Conservation (phyloP, 139 green algal species). For the Auxenochlorella pyrenoidosa region DNA sequence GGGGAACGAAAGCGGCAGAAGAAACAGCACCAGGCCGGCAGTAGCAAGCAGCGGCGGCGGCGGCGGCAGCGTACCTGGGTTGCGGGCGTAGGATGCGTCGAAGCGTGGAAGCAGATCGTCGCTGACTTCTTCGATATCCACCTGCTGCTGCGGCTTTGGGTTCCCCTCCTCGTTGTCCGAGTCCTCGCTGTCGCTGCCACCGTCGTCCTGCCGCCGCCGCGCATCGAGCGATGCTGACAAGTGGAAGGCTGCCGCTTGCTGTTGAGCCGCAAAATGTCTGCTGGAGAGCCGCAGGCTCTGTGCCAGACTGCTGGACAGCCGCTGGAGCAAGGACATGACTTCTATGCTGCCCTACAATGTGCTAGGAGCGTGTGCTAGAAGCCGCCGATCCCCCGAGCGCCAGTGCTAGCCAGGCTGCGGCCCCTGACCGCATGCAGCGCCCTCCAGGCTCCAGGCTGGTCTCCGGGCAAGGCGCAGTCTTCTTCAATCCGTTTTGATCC, state of each 20-base stretch:
- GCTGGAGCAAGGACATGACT: background rate
- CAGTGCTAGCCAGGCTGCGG: too few relatives aligned
- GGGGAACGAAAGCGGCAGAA: too few relatives aligned
- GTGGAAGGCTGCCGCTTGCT: constrained; percentile 6
- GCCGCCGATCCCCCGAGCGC: background rate
- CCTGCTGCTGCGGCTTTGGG: constrained; percentile 1
- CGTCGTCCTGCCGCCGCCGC: background rate
- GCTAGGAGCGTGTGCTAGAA: background rate
- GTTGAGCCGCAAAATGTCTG: background rate
- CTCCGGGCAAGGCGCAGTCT: background rate
- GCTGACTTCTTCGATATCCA: background rate
- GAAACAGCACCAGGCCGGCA: background rate
- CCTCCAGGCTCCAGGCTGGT: background rate
- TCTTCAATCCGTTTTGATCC: background rate
- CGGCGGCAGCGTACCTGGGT: background rate
- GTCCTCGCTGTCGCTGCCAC: background rate
- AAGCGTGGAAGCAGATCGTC: background rate
- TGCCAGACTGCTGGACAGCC: background rate
- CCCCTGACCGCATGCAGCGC: background rate
- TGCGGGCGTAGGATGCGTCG: background rate
- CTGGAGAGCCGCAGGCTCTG: constrained; percentile 3
- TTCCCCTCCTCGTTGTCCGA: background rate
- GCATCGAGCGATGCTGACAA: background rate
- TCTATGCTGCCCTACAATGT: background rate
- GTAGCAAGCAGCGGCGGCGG: background rate